phyloP scores from a whole-genome alignment of 495 filamentous ascomycete species.

The Aspergillus egyptiacus region DNA sequence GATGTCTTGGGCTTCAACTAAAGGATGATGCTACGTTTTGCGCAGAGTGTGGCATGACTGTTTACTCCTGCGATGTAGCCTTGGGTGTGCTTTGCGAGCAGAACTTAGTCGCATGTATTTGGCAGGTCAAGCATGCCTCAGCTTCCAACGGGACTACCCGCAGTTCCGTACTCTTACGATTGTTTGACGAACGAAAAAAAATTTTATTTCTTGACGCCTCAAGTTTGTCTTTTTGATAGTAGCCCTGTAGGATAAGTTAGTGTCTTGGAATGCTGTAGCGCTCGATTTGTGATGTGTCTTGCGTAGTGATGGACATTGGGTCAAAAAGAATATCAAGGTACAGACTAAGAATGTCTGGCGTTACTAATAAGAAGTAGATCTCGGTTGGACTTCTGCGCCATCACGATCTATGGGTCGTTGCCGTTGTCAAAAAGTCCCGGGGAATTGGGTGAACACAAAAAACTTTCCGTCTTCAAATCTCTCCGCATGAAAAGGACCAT shows the following conservation, averaged over 20 bases:
- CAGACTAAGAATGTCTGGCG: background rate
- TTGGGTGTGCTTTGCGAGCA: constrained; percentile 38
- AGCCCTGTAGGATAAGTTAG: background rate
- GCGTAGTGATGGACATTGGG: background rate
- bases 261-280: background rate
- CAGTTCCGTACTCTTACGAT: constrained; percentile 42
- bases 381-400: background rate
- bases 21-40: constrained; percentile 30
- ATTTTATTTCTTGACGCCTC: constrained; percentile 10
- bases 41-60: constrained; percentile 21
- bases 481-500: background rate
- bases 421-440: background rate
- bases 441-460: background rate
- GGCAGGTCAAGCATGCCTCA: constrained; percentile 33
- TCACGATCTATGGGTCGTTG: background rate
- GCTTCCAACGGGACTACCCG: constrained; percentile 33
- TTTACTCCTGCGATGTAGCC: constrained; percentile 26
- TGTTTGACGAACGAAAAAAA: constrained; percentile 44
- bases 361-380: background rate
- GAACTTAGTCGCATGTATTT: constrained; percentile 37
- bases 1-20: constrained; percentile 27
- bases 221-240: background rate
- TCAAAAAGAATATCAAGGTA: background rate
- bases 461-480: background rate
- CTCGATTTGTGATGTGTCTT: background rate